Evolutionary conservation across 2,329 filamentous ascomycete genomes (phyloP), one percentile per base, ranked within the genome.

Genomic region (Ophiocordyceps camponoti-rufipedis): DNA sequence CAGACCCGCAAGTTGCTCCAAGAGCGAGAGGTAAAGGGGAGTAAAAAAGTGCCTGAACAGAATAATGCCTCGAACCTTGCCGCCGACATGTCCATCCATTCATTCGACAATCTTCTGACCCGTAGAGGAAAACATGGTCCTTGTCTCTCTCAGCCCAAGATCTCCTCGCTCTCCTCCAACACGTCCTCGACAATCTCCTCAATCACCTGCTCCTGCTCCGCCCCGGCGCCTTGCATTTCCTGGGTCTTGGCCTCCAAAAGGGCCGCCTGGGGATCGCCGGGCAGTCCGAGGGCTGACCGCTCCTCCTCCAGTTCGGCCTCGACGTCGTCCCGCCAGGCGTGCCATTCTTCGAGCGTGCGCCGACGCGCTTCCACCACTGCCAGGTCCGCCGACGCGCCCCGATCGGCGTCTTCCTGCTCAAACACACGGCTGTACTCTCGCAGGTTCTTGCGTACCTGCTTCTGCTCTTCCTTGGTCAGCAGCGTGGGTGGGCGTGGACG

Each of bases 391-490:
- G 86, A 89, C 50, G 88, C 89, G 59, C 88, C 88, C 59, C 89
- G 87, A 60, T 93, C 87, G 51, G 82, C 78, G 65, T 98, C 93
- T 62, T 94, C 83, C 67, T 94, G 86, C 55, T 98, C 91, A 63
- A 98, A 98, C 52, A 84, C 72, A 60, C 85, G 85, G 63, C 81
- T 86, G 77, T 95, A 98, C 66, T 96, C 91, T 54, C 89, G 85
- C 46, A 98, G 80, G 67, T 95, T 98, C 78, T 94, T 95, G 70
- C 93, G 89, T 58, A 96, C 85, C 58, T 83, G 76, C 74, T 95
- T 94, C 71, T 96, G 91, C 71, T 98, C 89, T 51, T 96, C 89
- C 69, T 94, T 94, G 63, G 76, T 80, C 47, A 98, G 82, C 50
- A 98, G 78, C n/a, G 85, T 91, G 8, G 85, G 63, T 18, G 91